These are phyloP conservation scores for Globomyces pollinis-pini DNA, from an alignment of 192 early-diverging fungal species.

Conservation along the genomic window DNA sequence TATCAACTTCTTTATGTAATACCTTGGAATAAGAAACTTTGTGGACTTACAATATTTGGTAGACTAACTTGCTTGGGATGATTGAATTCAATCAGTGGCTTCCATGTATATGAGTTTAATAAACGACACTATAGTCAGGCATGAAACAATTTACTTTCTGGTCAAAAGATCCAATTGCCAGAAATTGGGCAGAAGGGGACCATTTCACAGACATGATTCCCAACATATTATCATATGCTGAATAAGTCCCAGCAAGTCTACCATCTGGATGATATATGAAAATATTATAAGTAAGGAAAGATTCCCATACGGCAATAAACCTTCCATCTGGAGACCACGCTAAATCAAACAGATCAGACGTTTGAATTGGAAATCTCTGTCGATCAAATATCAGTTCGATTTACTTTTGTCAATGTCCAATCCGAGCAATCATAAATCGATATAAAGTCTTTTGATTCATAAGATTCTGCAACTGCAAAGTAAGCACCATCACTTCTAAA, in stretches of 20 bases:
- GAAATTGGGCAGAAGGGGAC: conserved; percentile 66
- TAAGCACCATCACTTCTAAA: conserved; percentile 59
- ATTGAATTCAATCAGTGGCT: conserved; percentile 51
- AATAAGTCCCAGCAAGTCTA: conserved; percentile 28
- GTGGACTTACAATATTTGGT: conserved; percentile 22
- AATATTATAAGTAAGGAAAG: conserved; percentile 60
- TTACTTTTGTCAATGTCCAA: conserved; percentile 57
- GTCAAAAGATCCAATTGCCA: conserved; percentile 83
- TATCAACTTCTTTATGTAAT: conserved; percentile 25
- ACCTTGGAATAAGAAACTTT: conserved; percentile 11
- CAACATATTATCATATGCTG: conserved; percentile 52
- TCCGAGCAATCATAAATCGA: conserved; percentile 58
- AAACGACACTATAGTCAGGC: conserved; percentile 39
- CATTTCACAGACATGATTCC: conserved; percentile 70
- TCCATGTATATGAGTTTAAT: conserved; percentile 66
- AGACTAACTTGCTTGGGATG: conserved; percentile 35
- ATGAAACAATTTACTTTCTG: conserved; percentile 56
- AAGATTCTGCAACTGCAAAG: conserved; percentile 49
- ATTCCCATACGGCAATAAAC: conserved; percentile 70
- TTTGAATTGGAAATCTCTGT: conserved; percentile 66
- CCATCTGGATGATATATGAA: conserved; percentile 67
- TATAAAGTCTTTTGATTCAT: conserved; percentile 58
- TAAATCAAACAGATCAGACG: conserved; percentile 65
- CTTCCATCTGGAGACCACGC: conserved; percentile 81
- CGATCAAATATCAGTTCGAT: neutral